Evolutionary conservation across 345 rosid genomes (phyloP).

Genomic region (Eucalyptus curtisii): DNA sequence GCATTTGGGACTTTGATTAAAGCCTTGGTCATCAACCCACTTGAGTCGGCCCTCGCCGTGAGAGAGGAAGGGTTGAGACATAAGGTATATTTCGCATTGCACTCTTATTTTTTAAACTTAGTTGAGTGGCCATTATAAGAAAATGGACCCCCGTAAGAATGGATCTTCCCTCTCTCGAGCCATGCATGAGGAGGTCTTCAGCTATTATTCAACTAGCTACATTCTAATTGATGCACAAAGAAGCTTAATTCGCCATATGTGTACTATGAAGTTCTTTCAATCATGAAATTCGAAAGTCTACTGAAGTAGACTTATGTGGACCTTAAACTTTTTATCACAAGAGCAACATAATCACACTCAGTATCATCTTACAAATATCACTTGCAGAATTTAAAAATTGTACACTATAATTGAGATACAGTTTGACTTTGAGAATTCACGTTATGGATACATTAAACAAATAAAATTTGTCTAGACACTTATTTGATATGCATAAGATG

Average conservation of each 20-base stretch:
- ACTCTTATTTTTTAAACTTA: not conserved
- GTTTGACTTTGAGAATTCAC: not conserved
- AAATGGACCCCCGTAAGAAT: too few species aligned
- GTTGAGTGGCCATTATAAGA: too few species aligned
- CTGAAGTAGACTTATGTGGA: not conserved
- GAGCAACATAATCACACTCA: not conserved
- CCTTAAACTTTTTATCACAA: not conserved
- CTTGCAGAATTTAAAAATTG: not conserved
- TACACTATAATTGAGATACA: not conserved
- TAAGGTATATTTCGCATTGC: not conserved
- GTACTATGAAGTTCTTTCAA: not conserved
- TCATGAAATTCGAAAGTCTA: not conserved
- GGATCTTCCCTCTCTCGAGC: too few species aligned
- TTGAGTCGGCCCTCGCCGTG: not conserved
- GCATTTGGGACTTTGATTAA: not conserved
- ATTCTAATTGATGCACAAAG: too few species aligned
- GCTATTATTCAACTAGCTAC: too few species aligned
- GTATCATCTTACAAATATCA: not conserved
- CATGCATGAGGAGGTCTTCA: too few species aligned
- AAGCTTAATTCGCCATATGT: not conserved
- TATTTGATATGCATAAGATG: not conserved
- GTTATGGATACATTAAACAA: too few species aligned
- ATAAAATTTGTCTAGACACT: not conserved
- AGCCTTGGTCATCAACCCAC: not conserved
- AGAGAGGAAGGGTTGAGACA: not conserved